Base-by-base conservation (phyloP, 106 monocot species). In the Amphibolis antarctica region DNA sequence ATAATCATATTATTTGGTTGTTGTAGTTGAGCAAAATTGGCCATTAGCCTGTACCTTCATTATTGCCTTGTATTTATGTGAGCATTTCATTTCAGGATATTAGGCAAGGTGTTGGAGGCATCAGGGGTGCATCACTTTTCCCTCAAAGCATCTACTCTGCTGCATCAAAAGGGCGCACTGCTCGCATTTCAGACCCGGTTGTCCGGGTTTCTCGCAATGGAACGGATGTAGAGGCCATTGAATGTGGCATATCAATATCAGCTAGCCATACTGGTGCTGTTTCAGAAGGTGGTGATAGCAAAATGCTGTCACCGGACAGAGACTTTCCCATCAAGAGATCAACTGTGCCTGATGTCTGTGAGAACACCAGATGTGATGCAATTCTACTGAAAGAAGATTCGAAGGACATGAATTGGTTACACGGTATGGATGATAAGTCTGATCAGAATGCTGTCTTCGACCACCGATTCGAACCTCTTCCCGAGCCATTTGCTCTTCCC, bases 401-500 rank as follows among this genome's bases (percentile, higher is more conserved):
- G 14, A 91, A 75, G 76, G 91, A 78, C 73, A 88, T 79, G 54
- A 91, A 70, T 60, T 98, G 91, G 96, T 73, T 98, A 53, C 96
- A 87, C 49, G 82, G 87, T 14, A 55, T 72, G 1, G 96, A 91
- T 53, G 96, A 86, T 56, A 84, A 71, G 57, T 76, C 75, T 1
- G 96, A 98, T 69, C 86, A 85, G 57, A 77, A 85, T 75, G 75
- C 78, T 12, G 65, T 83, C 29, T 90, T 96, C 63, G 90, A 96
- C 58, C 94, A 90, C 64, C 70, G 86, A n/a, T 89, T 90, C 18
- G 96, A 96, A 55, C 75, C 79, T 1, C 76, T 85, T 1, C 96
- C 96, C 0, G 96, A 91, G 68, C 96, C 90, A 11, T 98, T 98
- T 54, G 74, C 69, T 71, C 43, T 55, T 80, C 51, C 75, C 66